These are phyloP conservation scores for Zygoascus sp. DNA, from an alignment of 1,139 yeast species.

Conservation along the genomic window DNA sequence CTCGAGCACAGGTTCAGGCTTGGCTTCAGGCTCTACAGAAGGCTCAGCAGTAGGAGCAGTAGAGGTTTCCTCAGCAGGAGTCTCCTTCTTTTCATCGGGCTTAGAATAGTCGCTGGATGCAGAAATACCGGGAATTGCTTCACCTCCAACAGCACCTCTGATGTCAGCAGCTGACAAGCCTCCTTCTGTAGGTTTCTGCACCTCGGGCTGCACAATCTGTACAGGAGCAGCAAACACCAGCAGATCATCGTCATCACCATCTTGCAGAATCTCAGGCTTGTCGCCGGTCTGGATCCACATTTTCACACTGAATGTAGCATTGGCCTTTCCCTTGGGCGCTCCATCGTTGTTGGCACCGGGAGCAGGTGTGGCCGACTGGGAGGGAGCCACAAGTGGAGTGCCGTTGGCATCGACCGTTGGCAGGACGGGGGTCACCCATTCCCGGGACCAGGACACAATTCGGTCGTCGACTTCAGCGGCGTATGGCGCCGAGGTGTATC, in stretches of 20 bases:
- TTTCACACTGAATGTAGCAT: conserved; percentile 37
- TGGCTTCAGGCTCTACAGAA: neutral
- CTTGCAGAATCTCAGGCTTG: conserved; percentile 28
- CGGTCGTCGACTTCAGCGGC: conserved; percentile 29
- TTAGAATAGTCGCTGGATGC: conserved; percentile 13
- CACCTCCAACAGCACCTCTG: conserved; percentile 62
- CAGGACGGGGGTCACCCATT: conserved; percentile 28
- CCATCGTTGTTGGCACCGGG: conserved; percentile 14
- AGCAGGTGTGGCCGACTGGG: conserved; percentile 17
- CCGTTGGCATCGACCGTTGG: conserved; percentile 16
- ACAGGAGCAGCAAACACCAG: conserved; percentile 32
- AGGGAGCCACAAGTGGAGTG: conserved; percentile 12
- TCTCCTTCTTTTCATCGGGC: conserved; percentile 10
- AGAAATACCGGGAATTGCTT: conserved; percentile 47
- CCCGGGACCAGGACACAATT: conserved; percentile 29
- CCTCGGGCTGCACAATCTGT: conserved; percentile 14
- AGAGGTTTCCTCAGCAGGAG: neutral
- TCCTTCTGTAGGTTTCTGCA: conserved; percentile 19
- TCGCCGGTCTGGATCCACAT: conserved; percentile 41
- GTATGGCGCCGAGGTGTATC: conserved; percentile 25
- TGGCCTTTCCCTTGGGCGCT: conserved; percentile 18
- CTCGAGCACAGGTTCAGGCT: conserved; percentile 2
- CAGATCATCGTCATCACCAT: conserved; percentile 41
- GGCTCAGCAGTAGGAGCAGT: neutral
- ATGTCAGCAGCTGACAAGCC: conserved; percentile 54